These are phyloP conservation scores for Carpinus viminea DNA, from an alignment of 306 rosid species.

Conservation along the genomic window DNA sequence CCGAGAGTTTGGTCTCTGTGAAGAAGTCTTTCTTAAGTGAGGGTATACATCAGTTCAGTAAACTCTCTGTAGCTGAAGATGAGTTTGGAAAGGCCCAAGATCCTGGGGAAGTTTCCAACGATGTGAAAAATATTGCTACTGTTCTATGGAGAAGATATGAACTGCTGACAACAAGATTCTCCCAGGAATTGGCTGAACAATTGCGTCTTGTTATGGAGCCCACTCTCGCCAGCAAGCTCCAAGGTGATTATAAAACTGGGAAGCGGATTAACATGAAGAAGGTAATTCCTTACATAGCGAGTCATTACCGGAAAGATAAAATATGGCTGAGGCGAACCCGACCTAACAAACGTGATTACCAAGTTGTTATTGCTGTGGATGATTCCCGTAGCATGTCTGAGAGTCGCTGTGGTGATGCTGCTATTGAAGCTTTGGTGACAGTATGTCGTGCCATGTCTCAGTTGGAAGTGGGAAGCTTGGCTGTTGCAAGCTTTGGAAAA, in stretches of 20 bases:
- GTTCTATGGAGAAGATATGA: conserved; percentile 77
- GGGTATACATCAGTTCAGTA: conserved; percentile 38
- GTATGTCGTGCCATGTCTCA: conserved; percentile 94
- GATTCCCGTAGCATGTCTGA: conserved; percentile 95
- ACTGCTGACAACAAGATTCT: conserved; percentile 67
- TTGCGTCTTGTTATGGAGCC: conserved; percentile 94
- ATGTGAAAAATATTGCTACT: conserved; percentile 46
- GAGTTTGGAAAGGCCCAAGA: conserved; percentile 70
- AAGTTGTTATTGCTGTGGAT: conserved; percentile 89
- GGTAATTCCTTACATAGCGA: conserved; percentile 89
- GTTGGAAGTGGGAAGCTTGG: conserved; percentile 80
- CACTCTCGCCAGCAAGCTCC: conserved; percentile 84
- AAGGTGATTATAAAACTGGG: conserved; percentile 94
- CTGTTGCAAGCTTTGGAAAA: conserved; percentile 89
- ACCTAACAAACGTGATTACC: conserved; percentile 95
- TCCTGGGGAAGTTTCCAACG: conserved; percentile 39
- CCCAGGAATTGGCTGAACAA: conserved; percentile 89
- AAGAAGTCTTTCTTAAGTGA: conserved; percentile 52
- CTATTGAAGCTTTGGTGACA: conserved; percentile 81
- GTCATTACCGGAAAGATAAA: conserved; percentile 77
- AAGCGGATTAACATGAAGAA: conserved; percentile 91
- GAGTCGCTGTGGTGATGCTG: conserved; percentile 68
- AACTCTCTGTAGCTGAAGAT: conserved; percentile 55
- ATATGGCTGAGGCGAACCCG: conserved; percentile 92
- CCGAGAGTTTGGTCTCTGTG: conserved; percentile 63